These are phyloP conservation scores for Cadophora sp. DNA, from an alignment of 2,329 filamentous ascomycete genomes.

Conservation along the genomic window DNA sequence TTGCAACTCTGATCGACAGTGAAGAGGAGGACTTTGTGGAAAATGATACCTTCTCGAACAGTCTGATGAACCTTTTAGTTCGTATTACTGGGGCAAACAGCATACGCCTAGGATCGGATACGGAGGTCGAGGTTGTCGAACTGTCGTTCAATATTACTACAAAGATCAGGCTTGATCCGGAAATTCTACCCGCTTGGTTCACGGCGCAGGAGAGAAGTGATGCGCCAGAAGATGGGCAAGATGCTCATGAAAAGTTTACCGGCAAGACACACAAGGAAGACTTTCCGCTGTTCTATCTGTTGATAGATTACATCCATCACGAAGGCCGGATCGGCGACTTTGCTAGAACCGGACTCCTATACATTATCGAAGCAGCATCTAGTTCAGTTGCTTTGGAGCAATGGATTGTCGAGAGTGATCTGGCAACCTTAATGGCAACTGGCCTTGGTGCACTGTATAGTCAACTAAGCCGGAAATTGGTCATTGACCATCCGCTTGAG, in stretches of 20 bases:
- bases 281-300: slow-evolving; percentile 92
- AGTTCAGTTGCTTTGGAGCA: slow-evolving; percentile 83
- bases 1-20: slow-evolving; percentile 91
- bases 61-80: slow-evolving; percentile 84
- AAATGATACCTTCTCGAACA: slow-evolving; percentile 83
- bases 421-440: slow-evolving; percentile 96
- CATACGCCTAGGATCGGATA: slow-evolving; percentile 77
- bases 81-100: slow-evolving; percentile 78
- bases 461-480: slow-evolving; percentile 76
- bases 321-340: slow-evolving; percentile 96
- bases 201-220: slow-evolving; percentile 58
- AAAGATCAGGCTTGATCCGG: slow-evolving; percentile 89
- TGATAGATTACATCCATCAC: slow-evolving; percentile 96
- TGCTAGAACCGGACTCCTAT: slow-evolving; percentile 89
- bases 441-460: slow-evolving; percentile 81
- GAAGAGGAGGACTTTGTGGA: slow-evolving; percentile 96
- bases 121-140: slow-evolving; percentile 89
- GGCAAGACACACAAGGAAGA: slow-evolving; percentile 88
- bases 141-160: slow-evolving; percentile 95
- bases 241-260: slow-evolving; percentile 73
- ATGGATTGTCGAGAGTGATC: slow-evolving; percentile 96
- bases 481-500: slow-evolving; percentile 77
- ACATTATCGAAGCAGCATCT: slow-evolving; percentile 93
- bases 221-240: slow-evolving; percentile 44
- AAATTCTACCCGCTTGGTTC: slow-evolving; percentile 92